Evolutionary conservation across 2,329 filamentous ascomycete genomes (phyloP).

Genomic region (Pestalotiopsis sp.): DNA sequence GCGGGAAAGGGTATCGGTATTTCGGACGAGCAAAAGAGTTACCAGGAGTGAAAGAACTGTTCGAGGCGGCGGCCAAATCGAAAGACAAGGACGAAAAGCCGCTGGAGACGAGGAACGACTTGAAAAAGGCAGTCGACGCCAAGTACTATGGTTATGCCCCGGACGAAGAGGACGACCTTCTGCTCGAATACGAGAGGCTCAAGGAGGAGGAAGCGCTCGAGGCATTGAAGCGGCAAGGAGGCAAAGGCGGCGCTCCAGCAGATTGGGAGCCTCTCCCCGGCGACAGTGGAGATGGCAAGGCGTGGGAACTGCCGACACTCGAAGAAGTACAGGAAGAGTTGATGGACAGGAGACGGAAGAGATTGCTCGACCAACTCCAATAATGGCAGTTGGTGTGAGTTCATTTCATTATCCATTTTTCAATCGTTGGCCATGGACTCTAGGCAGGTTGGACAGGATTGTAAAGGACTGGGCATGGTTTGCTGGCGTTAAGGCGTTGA

Average conservation of each 20-base stretch:
- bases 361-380: constrained; percentile 77
- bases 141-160: constrained; percentile 95
- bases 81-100: constrained; percentile 60
- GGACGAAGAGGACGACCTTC: constrained; percentile 82
- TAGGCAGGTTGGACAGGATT: background rate
- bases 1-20: constrained; percentile 90
- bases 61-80: constrained; percentile 73
- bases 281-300: constrained; percentile 77
- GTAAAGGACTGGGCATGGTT: background rate
- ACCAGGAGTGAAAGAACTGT: constrained; percentile 94
- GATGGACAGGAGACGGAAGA: constrained; percentile 79
- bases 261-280: constrained; percentile 87
- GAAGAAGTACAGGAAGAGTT: constrained; percentile 95
- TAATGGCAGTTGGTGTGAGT: constrained; percentile 10
- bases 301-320: constrained; percentile 80
- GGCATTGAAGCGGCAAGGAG: constrained; percentile 59
- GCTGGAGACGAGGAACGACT: constrained; percentile 66
- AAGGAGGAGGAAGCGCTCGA: constrained; percentile 83
- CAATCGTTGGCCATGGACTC: background rate
- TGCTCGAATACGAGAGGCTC: constrained; percentile 77
- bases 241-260: constrained; percentile 56
- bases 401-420: background rate
- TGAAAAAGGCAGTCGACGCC: constrained; percentile 80
- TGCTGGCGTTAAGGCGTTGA: background rate
- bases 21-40: constrained; percentile 89